Evolutionary conservation across 2,329 filamentous ascomycete species (phyloP).

Genomic region (Cladosporium sp.): DNA sequence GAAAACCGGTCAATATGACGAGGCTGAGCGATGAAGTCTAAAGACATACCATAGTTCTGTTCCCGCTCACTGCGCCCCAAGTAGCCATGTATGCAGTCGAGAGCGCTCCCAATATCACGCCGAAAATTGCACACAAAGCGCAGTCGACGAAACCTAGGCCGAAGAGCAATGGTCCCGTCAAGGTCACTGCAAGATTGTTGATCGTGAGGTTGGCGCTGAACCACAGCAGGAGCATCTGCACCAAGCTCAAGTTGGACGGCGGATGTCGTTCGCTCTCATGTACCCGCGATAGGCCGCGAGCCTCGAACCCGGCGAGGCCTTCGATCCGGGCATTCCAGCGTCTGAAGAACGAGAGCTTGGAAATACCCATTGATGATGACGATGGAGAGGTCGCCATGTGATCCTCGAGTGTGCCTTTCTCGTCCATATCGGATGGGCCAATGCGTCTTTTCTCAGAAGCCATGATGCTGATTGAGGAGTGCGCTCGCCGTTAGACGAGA

Average conservation of each 20-base stretch:
- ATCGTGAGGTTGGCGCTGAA: conserved; percentile 16
- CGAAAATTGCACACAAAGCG: conserved; percentile 36
- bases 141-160: conserved; percentile 39
- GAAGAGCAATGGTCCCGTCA: conserved; percentile 39
- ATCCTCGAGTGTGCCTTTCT: background rate
- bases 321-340: conserved; percentile 24
- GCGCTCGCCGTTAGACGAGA: background rate
- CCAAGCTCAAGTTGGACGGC: conserved; percentile 7
- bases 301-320: conserved; percentile 30
- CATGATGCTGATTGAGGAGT: background rate
- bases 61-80: conserved; percentile 40
- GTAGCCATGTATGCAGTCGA: conserved; percentile 39
- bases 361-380: background rate
- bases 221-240: conserved; percentile 20
- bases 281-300: conserved; percentile 32
- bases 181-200: conserved; percentile 40
- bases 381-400: background rate
- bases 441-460: background rate
- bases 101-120: conserved; percentile 32
- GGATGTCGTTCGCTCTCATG: conserved; percentile 26
- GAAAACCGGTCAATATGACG: background rate
- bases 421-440: background rate
- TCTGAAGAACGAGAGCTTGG: background rate
- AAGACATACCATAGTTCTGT: conserved; percentile 35
- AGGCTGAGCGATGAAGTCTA: background rate